These are phyloP conservation scores for Raphidocelis subcapitata DNA, from an alignment of 139 green algal species.

Conservation along the genomic window DNA sequence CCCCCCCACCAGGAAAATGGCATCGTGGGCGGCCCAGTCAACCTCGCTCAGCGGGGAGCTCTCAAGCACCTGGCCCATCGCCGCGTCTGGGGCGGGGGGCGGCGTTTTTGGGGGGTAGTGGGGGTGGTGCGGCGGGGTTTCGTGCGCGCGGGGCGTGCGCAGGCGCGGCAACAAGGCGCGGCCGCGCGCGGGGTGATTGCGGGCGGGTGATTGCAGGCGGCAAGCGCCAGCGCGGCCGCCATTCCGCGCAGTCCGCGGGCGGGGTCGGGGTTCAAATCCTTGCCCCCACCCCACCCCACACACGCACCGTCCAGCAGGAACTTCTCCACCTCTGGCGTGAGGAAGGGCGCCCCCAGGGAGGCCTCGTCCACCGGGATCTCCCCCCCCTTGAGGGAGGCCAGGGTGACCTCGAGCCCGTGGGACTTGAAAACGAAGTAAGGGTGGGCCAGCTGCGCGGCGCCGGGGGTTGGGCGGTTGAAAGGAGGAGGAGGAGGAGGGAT, in stretches of 20 bases:
- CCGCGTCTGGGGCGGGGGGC: background rate
- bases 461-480: background rate
- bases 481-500: background rate
- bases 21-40: slow-evolving; percentile 7
- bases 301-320: slow-evolving; percentile 34
- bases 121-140: too few species aligned
- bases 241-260: too few species aligned
- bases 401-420: slow-evolving; percentile 11
- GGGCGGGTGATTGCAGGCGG: too few species aligned
- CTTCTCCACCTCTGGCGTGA: slow-evolving; percentile 34
- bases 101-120: background rate
- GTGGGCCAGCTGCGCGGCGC: slow-evolving; percentile 12
- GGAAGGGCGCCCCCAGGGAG: slow-evolving; percentile 20
- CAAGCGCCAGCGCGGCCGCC: too few species aligned
- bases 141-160: too few species aligned
- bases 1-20: slow-evolving; percentile 19
- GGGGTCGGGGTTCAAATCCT: too few species aligned
- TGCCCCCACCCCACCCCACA: too few species aligned
- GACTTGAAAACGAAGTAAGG: slow-evolving; percentile 27
- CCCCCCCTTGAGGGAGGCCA: slow-evolving; percentile 34
- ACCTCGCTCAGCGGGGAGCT: slow-evolving; percentile 2
- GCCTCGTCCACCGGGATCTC: slow-evolving; percentile 40
- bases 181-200: too few species aligned
- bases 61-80: slow-evolving; percentile 2
- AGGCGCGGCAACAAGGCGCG: too few species aligned